A percentile compares a stretch with the other conserved stretches of the same genome.
Conservation (phyloP, 345 rosid species). For the Melaleuca quinquenervia region DNA sequence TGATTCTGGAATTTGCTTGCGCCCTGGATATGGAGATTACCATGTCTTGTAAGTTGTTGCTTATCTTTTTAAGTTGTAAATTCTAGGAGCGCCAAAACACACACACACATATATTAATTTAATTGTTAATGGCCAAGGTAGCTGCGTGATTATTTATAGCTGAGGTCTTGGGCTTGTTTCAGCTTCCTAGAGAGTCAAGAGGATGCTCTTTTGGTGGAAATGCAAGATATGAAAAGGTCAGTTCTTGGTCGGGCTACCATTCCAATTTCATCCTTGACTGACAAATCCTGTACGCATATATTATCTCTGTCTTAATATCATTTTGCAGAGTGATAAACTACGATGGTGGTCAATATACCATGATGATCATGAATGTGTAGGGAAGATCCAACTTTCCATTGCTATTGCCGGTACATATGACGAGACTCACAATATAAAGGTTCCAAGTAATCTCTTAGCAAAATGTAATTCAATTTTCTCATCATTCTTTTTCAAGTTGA, state of each 20-base stretch:
- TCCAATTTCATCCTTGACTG: conserved; percentile 58
- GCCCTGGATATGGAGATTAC: conserved; percentile 77
- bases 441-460: conserved; percentile 9
- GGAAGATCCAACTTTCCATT: conserved; percentile 82
- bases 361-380: conserved; percentile 90
- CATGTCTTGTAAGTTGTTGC: conserved; percentile 70
- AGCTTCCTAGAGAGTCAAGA: conserved; percentile 86
- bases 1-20: conserved; percentile 56
- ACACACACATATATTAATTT: background rate
- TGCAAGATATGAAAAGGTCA: conserved; percentile 59
- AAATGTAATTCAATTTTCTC: background rate
- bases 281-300: conserved; percentile 52
- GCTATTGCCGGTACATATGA: conserved; percentile 54
- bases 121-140: background rate
- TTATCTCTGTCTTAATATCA: conserved; percentile 1
- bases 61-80: background rate
- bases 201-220: conserved; percentile 72
- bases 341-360: conserved; percentile 88
- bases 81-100: background rate
- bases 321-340: conserved; percentile 62
- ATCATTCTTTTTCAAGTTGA: background rate
- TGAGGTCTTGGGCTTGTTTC: background rate
- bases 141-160: background rate
- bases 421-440: conserved; percentile 76
- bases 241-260: conserved; percentile 67